Evolutionary conservation across 2,329 filamentous ascomycete species (phyloP), one percentile per base, ranked within the genome.

Genomic region (Neonectria neomacrospora): DNA sequence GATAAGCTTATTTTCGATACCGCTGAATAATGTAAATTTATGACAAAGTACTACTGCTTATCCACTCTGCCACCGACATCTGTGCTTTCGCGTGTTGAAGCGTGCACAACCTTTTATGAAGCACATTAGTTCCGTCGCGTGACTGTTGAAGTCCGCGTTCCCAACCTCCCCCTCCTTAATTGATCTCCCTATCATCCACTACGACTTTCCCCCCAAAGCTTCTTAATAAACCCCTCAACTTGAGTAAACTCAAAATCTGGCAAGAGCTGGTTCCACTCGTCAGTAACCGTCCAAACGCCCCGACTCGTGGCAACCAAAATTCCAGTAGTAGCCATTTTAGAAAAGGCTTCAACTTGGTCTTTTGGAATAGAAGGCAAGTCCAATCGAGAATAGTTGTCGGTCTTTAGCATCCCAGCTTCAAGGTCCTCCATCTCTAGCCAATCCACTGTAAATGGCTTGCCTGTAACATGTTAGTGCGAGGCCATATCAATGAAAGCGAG

Each of bases 261-360:
- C 30, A 82, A 76, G 18, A 81, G 67, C 53, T 75, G 63, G 63
- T 85, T 85, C 74, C 77, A 83, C 63, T 83, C 80, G 37, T 78
- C 77, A 16, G 80, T 77, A 1, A 81, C 76, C 57, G 76, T 72
- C 75, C 79, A 81, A 4, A 69, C 71, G 0, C 79, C 80, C 2
- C 69, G 73, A 7, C 63, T 52, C 12, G 77, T 74, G 5, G 75
- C 79, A 20, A 76, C 54, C 6, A 84, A 68, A 30, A 80, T 76
- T 26, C 77, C 77, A 5, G 73, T 64, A 3, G 77, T 42, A 41
- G 79, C 73, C 1, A 67, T 65, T 42, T 75, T 74, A 10, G 70
- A 48, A 2, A 67, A 59, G 1, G 59, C 68, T 3, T 74, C 67
- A 0, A 70, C 51, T 10, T 73, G 57, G 10, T 75, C 73, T 5